phyloP scores from a whole-genome alignment of 306 rosid species.

The Malus sieversii region DNA sequence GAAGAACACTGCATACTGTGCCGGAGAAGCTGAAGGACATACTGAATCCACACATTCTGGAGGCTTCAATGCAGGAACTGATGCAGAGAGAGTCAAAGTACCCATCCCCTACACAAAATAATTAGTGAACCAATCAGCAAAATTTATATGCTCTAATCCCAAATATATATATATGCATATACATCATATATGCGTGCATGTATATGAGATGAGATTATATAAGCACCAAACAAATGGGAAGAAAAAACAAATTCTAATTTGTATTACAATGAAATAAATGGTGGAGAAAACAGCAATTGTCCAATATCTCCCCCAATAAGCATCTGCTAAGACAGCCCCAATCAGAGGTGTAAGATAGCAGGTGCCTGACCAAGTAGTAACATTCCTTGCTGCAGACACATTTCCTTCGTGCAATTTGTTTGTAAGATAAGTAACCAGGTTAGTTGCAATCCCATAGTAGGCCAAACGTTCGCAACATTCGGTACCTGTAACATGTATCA shows the following conservation, averaged over 20 bases:
- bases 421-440: slow-evolving; percentile 91
- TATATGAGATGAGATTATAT: not conserved
- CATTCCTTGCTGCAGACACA: slow-evolving; percentile 84
- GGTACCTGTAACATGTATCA: slow-evolving; percentile 42
- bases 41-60: slow-evolving; percentile 50
- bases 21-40: slow-evolving; percentile 78
- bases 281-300: slow-evolving; percentile 79
- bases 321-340: slow-evolving; percentile 93
- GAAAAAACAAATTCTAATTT: not conserved
- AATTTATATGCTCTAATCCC: not conserved
- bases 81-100: slow-evolving; percentile 86
- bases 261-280: slow-evolving; percentile 68
- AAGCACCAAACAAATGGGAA: not conserved
- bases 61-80: slow-evolving; percentile 66
- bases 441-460: slow-evolving; percentile 85
- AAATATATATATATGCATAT: no score
- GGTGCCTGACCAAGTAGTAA: slow-evolving; percentile 96
- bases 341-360: slow-evolving; percentile 96
- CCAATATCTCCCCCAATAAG: slow-evolving; percentile 99
- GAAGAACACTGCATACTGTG: slow-evolving; percentile 84
- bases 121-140: not conserved
- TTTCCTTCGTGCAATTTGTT: slow-evolving; percentile 78
- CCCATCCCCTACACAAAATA: slow-evolving; percentile 80
- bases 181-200: not conserved
- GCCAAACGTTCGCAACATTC: slow-evolving; percentile 96